phyloP scores from a whole-genome alignment of 495 filamentous ascomycete genomes.

The Sphaerosporella brunnea region DNA sequence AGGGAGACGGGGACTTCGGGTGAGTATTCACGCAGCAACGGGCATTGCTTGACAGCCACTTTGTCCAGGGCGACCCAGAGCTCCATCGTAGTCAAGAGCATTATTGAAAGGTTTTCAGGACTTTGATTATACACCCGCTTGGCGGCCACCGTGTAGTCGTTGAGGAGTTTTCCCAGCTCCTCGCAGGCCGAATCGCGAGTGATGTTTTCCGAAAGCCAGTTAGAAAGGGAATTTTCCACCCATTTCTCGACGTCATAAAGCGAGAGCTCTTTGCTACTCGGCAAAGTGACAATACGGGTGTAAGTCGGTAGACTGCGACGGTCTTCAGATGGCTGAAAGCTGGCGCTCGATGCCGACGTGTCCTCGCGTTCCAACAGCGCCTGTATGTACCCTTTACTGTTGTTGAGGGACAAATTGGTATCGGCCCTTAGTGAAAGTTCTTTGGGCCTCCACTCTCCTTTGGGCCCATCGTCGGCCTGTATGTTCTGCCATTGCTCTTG shows the following conservation, averaged over 20 bases:
- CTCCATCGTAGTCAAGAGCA: constrained; percentile 44
- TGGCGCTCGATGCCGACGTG: too few species aligned
- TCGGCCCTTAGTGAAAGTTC: constrained; percentile 3
- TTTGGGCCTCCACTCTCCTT: not conserved
- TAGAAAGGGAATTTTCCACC: constrained; percentile 27
- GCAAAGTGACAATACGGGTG: too few species aligned
- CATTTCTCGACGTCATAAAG: constrained; percentile 30
- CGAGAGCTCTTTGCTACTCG: too few species aligned
- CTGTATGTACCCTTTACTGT: constrained; percentile 7
- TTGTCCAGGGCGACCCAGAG: constrained; percentile 47
- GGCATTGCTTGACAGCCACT: constrained; percentile 28
- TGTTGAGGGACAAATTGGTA: constrained; percentile 1
- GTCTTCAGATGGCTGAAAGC: too few species aligned
- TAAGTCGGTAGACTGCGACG: too few species aligned
- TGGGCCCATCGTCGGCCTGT: not conserved
- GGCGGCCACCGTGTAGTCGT: constrained; percentile 26
- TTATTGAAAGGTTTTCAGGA: constrained; percentile 38
- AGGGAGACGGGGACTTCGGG: constrained; percentile 31
- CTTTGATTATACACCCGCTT: constrained; percentile 27
- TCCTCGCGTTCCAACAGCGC: too few species aligned
- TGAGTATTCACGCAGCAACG: constrained; percentile 36
- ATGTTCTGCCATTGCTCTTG: constrained; percentile 4
- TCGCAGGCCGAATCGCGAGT: constrained; percentile 20
- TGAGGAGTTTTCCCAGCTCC: constrained; percentile 22
- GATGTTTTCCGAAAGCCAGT: constrained; percentile 28